These are phyloP conservation scores for Diplocarpon rosae DNA, from an alignment of 2,329 filamentous ascomycete species.

Conservation along the genomic window DNA sequence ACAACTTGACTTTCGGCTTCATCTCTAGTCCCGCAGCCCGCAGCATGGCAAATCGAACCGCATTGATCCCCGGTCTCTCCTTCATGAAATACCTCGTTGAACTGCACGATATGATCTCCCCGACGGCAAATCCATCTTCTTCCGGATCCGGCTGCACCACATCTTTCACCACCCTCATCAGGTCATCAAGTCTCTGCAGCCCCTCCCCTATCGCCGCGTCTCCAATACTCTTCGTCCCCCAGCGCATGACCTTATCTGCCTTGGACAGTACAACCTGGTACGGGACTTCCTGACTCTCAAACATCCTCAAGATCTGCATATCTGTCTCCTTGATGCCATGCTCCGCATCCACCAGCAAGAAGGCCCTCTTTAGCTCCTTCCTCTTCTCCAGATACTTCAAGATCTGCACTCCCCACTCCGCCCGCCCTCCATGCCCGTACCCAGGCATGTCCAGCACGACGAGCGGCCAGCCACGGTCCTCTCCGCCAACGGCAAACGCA, in stretches of 20 bases:
- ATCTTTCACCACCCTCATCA: conserved; percentile 31
- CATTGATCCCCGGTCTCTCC: conserved; percentile 45
- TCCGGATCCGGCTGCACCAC: conserved; percentile 32
- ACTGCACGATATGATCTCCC: conserved; percentile 51
- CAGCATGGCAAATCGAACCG: conserved; percentile 53
- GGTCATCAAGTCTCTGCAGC: conserved; percentile 29
- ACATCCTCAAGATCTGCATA: conserved; percentile 41
- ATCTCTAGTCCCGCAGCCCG: conserved; percentile 46
- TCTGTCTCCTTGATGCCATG: conserved; percentile 56
- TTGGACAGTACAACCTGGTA: conserved; percentile 60
- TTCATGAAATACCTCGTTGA: conserved; percentile 36
- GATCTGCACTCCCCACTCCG: conserved; percentile 55
- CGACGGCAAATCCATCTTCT: conserved; percentile 34
- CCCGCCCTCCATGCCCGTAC: conserved; percentile 51
- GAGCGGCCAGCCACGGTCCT: conserved; percentile 28
- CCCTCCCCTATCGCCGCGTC: conserved; percentile 25
- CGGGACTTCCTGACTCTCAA: conserved; percentile 44
- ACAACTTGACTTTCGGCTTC: conserved; percentile 30
- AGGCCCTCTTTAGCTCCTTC: conserved; percentile 47
- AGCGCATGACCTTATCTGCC: conserved; percentile 43
- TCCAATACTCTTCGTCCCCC: conserved; percentile 26
- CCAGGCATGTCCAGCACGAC: conserved; percentile 62
- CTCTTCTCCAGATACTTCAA: conserved; percentile 53
- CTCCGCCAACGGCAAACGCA: conserved; percentile 47
- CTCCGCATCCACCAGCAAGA: conserved; percentile 51